These are phyloP conservation scores for Aspergillus hancockii DNA, from an alignment of 495 filamentous ascomycete genomes.

Conservation along the genomic window DNA sequence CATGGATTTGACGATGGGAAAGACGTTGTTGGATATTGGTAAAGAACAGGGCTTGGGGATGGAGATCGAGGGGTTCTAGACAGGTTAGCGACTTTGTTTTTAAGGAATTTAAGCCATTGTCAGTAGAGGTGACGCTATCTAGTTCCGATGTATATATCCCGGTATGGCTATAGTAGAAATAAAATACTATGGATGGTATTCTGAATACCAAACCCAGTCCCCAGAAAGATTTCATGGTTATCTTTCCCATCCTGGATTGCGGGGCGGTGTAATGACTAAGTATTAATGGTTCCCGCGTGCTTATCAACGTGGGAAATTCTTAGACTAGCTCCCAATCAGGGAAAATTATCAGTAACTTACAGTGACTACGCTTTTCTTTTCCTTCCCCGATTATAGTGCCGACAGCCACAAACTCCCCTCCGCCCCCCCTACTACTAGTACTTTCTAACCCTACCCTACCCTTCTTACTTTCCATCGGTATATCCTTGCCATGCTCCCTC, in stretches of 20 bases:
- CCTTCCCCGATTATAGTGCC: neutral
- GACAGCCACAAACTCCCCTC: neutral
- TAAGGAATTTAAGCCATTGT: neutral
- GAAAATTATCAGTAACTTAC: neutral
- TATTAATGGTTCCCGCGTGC: neutral
- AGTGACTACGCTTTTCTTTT: neutral
- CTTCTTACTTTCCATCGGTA: neutral
- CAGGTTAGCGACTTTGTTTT: too few relatives aligned
- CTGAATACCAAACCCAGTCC: neutral
- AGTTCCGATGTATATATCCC: neutral
- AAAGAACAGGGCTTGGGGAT: slow-evolving; percentile 68
- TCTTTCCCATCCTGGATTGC: neutral
- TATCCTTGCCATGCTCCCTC: slow-evolving; percentile 22
- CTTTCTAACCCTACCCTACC: slow-evolving; percentile 1
- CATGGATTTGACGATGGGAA: slow-evolving; percentile 57
- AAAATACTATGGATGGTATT: neutral
- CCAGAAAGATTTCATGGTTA: neutral
- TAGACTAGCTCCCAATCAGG: neutral
- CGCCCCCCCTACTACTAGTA: neutral
- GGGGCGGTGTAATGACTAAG: neutral
- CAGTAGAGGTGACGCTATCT: neutral
- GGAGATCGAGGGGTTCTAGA: slow-evolving; percentile 66
- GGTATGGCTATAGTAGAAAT: neutral
- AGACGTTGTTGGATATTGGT: slow-evolving; percentile 72
- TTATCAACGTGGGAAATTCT: slow-evolving; percentile 1